Evolutionary conservation across 805 yeast species (phyloP).

Genomic region (Vanderwaltozyma polyspora): DNA sequence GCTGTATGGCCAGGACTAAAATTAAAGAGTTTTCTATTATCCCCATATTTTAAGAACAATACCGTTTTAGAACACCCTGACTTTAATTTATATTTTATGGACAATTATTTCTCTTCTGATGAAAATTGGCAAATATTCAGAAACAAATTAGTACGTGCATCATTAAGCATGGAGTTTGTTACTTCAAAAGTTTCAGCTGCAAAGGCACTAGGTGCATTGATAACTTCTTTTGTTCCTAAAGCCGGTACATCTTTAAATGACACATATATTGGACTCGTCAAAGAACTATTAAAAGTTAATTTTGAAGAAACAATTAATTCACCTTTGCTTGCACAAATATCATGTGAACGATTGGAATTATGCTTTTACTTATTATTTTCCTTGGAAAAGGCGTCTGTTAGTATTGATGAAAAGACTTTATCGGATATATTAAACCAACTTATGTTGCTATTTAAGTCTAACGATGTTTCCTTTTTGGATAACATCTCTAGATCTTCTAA

Average conservation of each 20-base stretch:
- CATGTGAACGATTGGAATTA: conserved; percentile 56
- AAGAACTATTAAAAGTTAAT: conserved; percentile 41
- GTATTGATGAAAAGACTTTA: conserved; percentile 20
- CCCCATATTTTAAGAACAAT: conserved; percentile 35
- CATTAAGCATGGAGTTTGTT: conserved; percentile 51
- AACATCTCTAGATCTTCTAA: conserved; percentile 31
- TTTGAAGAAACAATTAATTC: conserved; percentile 40
- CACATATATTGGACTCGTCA: conserved; percentile 32
- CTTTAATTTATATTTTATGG: conserved; percentile 55
- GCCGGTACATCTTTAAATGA: conserved; percentile 26
- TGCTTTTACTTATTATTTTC: conserved; percentile 37
- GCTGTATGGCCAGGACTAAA: conserved; percentile 36
- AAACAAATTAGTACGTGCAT: conserved; percentile 42
- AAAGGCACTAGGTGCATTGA: conserved; percentile 66
- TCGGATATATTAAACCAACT: conserved; percentile 13
- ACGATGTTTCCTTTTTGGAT: conserved; percentile 37
- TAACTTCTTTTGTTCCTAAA: conserved; percentile 50
- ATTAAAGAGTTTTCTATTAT: conserved; percentile 41
- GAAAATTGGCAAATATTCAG: conserved; percentile 40
- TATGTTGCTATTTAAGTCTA: conserved; percentile 33
- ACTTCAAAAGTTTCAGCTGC: conserved; percentile 60
- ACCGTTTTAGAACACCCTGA: conserved; percentile 42
- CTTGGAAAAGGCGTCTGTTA: conserved; percentile 14
- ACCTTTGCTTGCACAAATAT: conserved; percentile 38
- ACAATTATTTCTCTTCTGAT: conserved; percentile 38